Evolutionary conservation across 768 basidiomycete genomes (phyloP).

Genomic region (Phylloporus sp.): DNA sequence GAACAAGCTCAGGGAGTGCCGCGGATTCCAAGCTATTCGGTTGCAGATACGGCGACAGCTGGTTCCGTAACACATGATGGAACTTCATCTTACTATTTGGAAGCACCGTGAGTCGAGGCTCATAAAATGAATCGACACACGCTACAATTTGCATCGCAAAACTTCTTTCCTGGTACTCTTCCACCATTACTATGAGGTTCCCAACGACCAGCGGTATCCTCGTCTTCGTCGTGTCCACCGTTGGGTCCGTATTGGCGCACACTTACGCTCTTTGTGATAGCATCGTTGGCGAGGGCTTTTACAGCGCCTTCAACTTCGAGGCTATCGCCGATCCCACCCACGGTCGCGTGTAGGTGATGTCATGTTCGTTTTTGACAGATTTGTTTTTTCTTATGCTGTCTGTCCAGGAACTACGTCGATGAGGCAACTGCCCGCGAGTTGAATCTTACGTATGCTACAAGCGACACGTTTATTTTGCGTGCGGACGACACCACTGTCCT

Average conservation of each 20-base stretch:
- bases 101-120: too few species aligned
- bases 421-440: constrained; percentile 23
- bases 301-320: constrained; percentile 30
- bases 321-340: constrained; percentile 34
- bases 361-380: neutral
- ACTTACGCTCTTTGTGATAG: constrained; percentile 25
- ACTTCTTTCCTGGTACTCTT: neutral
- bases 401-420: constrained; percentile 32
- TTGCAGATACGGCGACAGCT: too few species aligned
- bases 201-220: neutral
- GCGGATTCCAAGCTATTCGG: too few species aligned
- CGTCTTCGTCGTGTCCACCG: constrained; percentile 12
- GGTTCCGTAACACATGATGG: too few species aligned
- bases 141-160: neutral
- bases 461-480: constrained; percentile 32
- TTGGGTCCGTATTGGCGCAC: constrained; percentile 16
- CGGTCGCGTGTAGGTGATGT: constrained; percentile 32
- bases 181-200: constrained; percentile 18
- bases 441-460: constrained; percentile 26
- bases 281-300: constrained; percentile 30
- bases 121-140: constrained; percentile 7
- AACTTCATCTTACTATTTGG: too few species aligned
- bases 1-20: too few species aligned
- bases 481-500: constrained; percentile 34
- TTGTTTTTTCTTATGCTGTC: neutral